These are phyloP conservation scores for Pichia sp. DNA, from an alignment of 1,139 yeast genomes.

Conservation along the genomic window DNA sequence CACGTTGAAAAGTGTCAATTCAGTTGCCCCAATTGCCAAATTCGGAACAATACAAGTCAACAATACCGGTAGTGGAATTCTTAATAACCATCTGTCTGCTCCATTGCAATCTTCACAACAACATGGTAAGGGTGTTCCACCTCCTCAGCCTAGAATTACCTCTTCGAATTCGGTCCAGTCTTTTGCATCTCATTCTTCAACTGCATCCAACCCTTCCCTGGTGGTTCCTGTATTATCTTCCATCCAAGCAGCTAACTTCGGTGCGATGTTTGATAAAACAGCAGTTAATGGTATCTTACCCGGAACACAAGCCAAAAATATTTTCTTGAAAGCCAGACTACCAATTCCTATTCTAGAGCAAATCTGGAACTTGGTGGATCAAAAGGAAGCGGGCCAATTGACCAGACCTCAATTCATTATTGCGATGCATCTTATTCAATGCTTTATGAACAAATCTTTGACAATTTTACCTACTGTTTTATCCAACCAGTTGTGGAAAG, in stretches of 20 bases:
- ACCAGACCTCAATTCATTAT: conserved; percentile 72
- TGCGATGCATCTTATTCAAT: conserved; percentile 94
- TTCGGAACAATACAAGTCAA: conserved; percentile 37
- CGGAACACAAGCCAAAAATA: conserved; percentile 77
- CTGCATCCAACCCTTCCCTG: conserved; percentile 1
- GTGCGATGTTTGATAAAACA: conserved; percentile 69
- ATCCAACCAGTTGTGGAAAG: conserved; percentile 66
- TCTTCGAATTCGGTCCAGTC: conserved; percentile 28
- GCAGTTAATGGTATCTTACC: conserved; percentile 56
- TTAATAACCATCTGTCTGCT: conserved; percentile 18
- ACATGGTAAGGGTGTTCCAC: background rate
- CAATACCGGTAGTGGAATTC: conserved; percentile 21
- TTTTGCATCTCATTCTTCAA: conserved; percentile 5
- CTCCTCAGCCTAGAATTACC: conserved; percentile 19
- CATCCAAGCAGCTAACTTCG: conserved; percentile 65
- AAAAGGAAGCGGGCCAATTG: conserved; percentile 65
- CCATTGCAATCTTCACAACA: background rate
- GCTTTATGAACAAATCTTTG: conserved; percentile 54
- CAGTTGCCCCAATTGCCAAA: conserved; percentile 55
- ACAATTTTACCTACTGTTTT: conserved; percentile 56
- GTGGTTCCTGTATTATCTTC: conserved; percentile 58
- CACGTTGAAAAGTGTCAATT: conserved; percentile 42
- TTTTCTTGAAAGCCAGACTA: conserved; percentile 81
- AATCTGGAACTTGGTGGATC: conserved; percentile 86
- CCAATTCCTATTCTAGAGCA: conserved; percentile 75